Percentiles rank a stretch among this genome's conserved stretches.
Conservation (phyloP, 2,329 filamentous ascomycete genomes). For the Fonsecaea pugnacius region DNA sequence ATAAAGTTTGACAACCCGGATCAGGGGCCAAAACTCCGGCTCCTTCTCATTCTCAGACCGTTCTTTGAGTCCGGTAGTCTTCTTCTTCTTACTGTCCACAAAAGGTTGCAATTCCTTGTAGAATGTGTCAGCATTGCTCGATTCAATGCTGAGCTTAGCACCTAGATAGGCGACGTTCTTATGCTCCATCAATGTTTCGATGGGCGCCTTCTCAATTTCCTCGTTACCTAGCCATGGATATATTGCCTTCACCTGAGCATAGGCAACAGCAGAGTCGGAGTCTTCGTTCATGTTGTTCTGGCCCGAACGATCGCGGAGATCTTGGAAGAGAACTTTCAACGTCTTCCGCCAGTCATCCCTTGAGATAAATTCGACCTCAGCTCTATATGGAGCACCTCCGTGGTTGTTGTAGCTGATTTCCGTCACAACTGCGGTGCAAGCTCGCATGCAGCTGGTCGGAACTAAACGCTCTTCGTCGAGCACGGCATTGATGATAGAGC, state of each 20-base stretch:
- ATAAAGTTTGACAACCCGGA: slow-evolving; percentile 53
- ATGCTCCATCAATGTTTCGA: slow-evolving; percentile 51
- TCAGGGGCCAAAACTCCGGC: slow-evolving; percentile 49
- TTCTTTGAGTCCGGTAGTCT: slow-evolving; percentile 42
- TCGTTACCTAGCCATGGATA: slow-evolving; percentile 49
- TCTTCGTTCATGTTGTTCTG: slow-evolving; percentile 47
- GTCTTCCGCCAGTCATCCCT: slow-evolving; percentile 59
- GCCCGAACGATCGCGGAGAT: slow-evolving; percentile 52
- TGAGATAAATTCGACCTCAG: slow-evolving; percentile 63
- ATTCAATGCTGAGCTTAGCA: slow-evolving; percentile 47
- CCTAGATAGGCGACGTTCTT: slow-evolving; percentile 54
- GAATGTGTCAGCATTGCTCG: slow-evolving; percentile 48
- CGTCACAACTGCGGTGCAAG: slow-evolving; percentile 66
- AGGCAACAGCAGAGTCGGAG: slow-evolving; percentile 50
- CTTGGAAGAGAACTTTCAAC: slow-evolving; percentile 54
- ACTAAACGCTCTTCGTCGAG: slow-evolving; percentile 64
- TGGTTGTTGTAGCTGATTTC: slow-evolving; percentile 63
- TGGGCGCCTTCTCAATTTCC: slow-evolving; percentile 44
- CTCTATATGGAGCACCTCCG: slow-evolving; percentile 53
- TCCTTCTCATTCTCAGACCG: slow-evolving; percentile 41
- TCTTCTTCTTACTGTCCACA: slow-evolving; percentile 63
- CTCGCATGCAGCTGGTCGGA: slow-evolving; percentile 63
- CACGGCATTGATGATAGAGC: slow-evolving; percentile 66
- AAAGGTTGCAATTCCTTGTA: slow-evolving; percentile 55
- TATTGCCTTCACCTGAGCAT: slow-evolving; percentile 48